A percentile compares a stretch with the other conserved stretches of the same genome.
Conservation (phyloP, 2,329 filamentous ascomycete genomes). For the Claviceps spartinae region DNA sequence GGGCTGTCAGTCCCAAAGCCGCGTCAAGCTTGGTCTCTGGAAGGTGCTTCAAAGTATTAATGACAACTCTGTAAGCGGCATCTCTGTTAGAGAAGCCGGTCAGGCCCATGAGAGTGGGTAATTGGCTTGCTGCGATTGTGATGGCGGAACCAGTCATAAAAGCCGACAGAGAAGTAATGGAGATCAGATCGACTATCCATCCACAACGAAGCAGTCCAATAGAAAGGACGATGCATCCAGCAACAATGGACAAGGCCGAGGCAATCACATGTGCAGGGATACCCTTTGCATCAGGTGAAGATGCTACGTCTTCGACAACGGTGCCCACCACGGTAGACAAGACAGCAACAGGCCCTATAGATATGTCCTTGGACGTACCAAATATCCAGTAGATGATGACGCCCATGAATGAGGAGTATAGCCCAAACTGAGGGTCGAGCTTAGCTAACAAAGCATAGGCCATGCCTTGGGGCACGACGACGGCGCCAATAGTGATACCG, state of each 20-base stretch:
- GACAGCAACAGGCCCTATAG: constrained; percentile 90
- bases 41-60: constrained; percentile 67
- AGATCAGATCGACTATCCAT: constrained; percentile 88
- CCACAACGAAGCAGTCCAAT: constrained; percentile 71
- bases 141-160: constrained; percentile 97
- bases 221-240: constrained; percentile 61
- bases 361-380: constrained; percentile 96
- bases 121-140: constrained; percentile 74
- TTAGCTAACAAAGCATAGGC: constrained; percentile 78
- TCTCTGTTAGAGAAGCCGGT: constrained; percentile 59
- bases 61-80: constrained; percentile 68
- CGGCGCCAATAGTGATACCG: constrained; percentile 44
- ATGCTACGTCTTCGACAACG: constrained; percentile 53
- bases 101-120: constrained; percentile 72
- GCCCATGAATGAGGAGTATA: constrained; percentile 85
- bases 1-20: constrained; percentile 73
- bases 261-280: constrained; percentile 55
- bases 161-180: constrained; percentile 76
- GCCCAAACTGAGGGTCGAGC: constrained; percentile 67
- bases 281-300: constrained; percentile 34
- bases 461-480: constrained; percentile 93
- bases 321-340: constrained; percentile 84
- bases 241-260: constrained; percentile 63
- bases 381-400: constrained; percentile 96
- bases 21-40: constrained; percentile 59